Percentiles rank a stretch among this genome's conserved stretches.
These are phyloP conservation scores for Theileria annulata DNA, from an alignment of 169 alveolate species.

Conservation along the genomic window DNA sequence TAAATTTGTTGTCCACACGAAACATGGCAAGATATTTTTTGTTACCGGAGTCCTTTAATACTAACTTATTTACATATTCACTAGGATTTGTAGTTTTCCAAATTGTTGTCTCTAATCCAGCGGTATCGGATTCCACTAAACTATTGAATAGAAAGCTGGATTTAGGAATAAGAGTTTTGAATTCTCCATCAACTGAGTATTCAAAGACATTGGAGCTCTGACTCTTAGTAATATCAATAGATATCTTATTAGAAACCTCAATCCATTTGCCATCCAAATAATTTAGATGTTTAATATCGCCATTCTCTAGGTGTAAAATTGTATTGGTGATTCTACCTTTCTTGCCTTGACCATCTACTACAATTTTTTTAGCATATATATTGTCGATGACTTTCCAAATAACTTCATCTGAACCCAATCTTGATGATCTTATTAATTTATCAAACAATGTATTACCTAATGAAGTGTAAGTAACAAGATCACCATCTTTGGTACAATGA, in stretches of 20 bases:
- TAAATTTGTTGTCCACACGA: neutral
- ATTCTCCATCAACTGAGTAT: neutral
- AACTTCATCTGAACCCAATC: neutral
- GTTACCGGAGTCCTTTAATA: neutral
- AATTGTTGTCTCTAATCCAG: neutral
- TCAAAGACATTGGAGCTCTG: neutral
- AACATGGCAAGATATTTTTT: neutral
- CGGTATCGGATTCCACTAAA: neutral
- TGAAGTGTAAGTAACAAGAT: neutral
- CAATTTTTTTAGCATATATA: neutral
- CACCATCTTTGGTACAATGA: neutral
- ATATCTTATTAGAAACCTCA: neutral
- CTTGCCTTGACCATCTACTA: neutral
- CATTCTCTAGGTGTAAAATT: neutral
- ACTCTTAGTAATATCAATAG: neutral
- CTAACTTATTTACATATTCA: neutral
- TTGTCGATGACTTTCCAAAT: slow-evolving; percentile 1
- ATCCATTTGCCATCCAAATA: neutral
- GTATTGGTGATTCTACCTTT: neutral
- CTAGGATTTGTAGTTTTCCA: neutral
- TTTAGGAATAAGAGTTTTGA: neutral
- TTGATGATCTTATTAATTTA: neutral
- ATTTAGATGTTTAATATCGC: neutral
- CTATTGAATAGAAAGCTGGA: neutral
- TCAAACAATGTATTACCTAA: neutral